Conservation (phyloP, 2,329 filamentous ascomycete genomes). For the Aspergillus caelatus region DNA sequence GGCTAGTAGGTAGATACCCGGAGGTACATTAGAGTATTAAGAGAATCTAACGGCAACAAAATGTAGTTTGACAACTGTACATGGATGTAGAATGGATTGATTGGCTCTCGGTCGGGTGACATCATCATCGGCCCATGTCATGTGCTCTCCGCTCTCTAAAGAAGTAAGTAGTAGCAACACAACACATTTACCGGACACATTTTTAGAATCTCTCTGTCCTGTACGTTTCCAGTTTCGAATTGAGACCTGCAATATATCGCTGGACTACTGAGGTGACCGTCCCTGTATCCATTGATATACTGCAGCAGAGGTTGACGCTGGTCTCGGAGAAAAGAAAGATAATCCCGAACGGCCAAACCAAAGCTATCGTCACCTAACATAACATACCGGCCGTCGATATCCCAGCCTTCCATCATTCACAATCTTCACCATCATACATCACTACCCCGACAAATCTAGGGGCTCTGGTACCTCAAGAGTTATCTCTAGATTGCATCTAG, state of each 20-base stretch:
- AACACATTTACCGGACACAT: background rate
- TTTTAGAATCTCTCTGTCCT: background rate
- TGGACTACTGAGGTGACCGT: background rate
- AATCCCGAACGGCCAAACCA: conserved; percentile 21
- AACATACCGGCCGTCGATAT: conserved; percentile 10
- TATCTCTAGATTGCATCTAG: background rate
- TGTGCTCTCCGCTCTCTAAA: conserved; percentile 3
- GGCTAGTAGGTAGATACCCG: too few relatives aligned
- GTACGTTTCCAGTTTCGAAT: too few relatives aligned
- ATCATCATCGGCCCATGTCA: conserved; percentile 25
- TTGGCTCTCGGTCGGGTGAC: conserved; percentile 24
- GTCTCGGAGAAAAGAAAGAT: conserved; percentile 31
- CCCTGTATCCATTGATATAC: background rate
- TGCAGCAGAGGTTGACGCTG: background rate
- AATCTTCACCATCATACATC: background rate
- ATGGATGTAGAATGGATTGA: background rate
- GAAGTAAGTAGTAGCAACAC: background rate
- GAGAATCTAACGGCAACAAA: too few relatives aligned
- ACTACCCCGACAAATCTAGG: background rate
- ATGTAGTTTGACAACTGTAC: background rate
- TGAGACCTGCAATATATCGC: background rate
- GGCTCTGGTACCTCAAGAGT: background rate
- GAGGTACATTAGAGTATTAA: too few relatives aligned
- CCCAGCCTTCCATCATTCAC: background rate
- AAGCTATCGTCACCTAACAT: conserved; percentile 19